Evolutionary conservation across 495 filamentous ascomycete genomes (phyloP), one percentile per base, ranked within the genome.

Genomic region (Podospora pseudocomata): DNA sequence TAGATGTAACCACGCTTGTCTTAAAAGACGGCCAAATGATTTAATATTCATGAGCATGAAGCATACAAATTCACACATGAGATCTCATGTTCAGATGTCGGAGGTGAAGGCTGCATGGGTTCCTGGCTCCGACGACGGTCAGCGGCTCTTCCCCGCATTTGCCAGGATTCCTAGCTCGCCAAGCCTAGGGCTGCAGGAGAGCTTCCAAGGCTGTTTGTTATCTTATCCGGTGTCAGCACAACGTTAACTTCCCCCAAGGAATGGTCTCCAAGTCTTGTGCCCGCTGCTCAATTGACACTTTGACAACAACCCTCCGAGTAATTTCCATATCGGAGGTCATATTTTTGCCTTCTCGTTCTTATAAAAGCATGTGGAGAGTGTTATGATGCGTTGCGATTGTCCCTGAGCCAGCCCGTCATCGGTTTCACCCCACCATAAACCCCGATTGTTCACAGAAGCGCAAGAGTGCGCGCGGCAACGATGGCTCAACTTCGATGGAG

Each of bases 401-500:
- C 7, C 13, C 13, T 49, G 39, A 49, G 39, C 39, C 7, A 11
- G 13, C 39, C 15, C 15, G 39, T 49, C 39, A 49, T 49, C 39
- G 39, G 39, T 49, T 49, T 49, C 39, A 11, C 39, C 39, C 39
- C 39, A 13, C 39, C 39, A 49, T 49, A 49, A 16, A 5, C 39
- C 13, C 39, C 0, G 15, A 49, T 49, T 16, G 15, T 49, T 49
- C 7, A 49, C 9, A 49, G 39, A 49, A 49, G 56, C 19, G 56
- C 56, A 58, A 20, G 5, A 61, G 16, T 18, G 59, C 59, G 59
- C 20, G 30, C 30, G 7, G n/a, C 19, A 59, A 55, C 62, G 23
- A 75, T 75, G 73, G 27, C 30, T 18, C 60, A 30, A 6, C 57
- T 68, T 1, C 49, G 57, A 18, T 69, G 67, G 68, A 58, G 30